phyloP scores from a whole-genome alignment of 768 basidiomycete species.

The Collybia sp. region DNA sequence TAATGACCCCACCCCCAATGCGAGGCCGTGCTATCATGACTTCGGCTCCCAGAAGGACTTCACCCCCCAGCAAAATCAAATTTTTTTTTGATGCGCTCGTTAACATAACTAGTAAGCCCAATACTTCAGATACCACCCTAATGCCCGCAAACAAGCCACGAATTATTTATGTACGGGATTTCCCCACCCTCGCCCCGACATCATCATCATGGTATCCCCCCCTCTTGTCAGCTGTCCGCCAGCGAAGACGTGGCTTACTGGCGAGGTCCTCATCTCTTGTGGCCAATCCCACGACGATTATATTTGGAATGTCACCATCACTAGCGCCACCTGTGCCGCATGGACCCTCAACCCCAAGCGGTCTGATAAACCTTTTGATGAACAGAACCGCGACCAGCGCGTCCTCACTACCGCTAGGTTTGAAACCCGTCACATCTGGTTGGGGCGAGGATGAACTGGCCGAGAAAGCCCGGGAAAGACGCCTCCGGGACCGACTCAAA shows the following conservation, averaged over 20 bases:
- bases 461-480: constrained; percentile 63
- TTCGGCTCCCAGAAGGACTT: constrained; percentile 33
- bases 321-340: constrained; percentile 43
- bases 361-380: constrained; percentile 41
- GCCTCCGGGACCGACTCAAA: constrained; percentile 64
- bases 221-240: constrained; percentile 72
- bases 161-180: constrained; percentile 82
- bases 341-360: constrained; percentile 19
- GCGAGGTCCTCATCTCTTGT: constrained; percentile 57
- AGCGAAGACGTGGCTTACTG: constrained; percentile 64
- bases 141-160: constrained; percentile 46
- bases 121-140: constrained; percentile 18
- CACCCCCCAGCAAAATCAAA: constrained; percentile 54
- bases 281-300: constrained; percentile 69
- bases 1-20: constrained; percentile 31
- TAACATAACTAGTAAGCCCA: constrained; percentile 43
- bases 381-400: constrained; percentile 31
- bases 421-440: constrained; percentile 29
- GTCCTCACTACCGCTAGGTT: constrained; percentile 25
- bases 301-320: constrained; percentile 85
- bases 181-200: constrained; percentile 66
- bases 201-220: constrained; percentile 79
- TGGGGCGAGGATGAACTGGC: constrained; percentile 68
- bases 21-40: constrained; percentile 36
- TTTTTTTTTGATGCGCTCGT: constrained; percentile 76